Conservation (phyloP, 75 land plant species). For the Cupressus sempervirens region DNA sequence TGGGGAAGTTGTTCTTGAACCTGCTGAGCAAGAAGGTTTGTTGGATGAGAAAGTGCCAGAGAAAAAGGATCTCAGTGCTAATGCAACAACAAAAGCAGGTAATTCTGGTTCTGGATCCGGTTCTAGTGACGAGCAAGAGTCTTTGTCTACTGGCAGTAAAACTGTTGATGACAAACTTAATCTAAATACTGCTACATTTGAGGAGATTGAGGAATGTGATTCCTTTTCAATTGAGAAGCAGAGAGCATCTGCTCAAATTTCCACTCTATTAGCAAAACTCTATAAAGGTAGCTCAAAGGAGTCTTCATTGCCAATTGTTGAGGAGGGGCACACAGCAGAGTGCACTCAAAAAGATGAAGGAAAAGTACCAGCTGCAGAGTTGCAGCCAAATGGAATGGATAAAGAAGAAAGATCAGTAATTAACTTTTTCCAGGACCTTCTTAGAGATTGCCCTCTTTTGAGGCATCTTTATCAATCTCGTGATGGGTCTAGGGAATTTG, state of each 20-base stretch:
- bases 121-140: conserved; percentile 1
- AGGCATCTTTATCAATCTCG: conserved; percentile 9
- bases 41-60: conserved; percentile 8
- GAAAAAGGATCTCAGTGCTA: conserved; percentile 6
- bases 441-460: conserved; percentile 1
- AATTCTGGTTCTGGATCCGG: conserved; percentile 9
- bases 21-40: conserved; percentile 11
- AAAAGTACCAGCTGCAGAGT: conserved; percentile 1
- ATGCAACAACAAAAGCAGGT: background rate
- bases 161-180: conserved; percentile 1
- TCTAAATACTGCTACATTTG: background rate
- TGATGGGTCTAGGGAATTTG: background rate
- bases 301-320: background rate
- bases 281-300: background rate
- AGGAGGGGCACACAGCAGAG: background rate
- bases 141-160: conserved; percentile 9
- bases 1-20: conserved; percentile 11
- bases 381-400: conserved; percentile 1
- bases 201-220: conserved; percentile 3
- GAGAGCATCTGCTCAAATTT: conserved; percentile 1
- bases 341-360: background rate
- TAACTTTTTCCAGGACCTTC: conserved; percentile 4
- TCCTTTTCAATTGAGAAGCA: background rate
- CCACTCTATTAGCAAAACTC: background rate
- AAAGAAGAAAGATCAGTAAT: background rate